A percentile compares a stretch with the other conserved stretches of the same genome.
phyloP scores from a whole-genome alignment of 2,329 filamentous ascomycete species.

The Ceratocystis lukuohia region DNA sequence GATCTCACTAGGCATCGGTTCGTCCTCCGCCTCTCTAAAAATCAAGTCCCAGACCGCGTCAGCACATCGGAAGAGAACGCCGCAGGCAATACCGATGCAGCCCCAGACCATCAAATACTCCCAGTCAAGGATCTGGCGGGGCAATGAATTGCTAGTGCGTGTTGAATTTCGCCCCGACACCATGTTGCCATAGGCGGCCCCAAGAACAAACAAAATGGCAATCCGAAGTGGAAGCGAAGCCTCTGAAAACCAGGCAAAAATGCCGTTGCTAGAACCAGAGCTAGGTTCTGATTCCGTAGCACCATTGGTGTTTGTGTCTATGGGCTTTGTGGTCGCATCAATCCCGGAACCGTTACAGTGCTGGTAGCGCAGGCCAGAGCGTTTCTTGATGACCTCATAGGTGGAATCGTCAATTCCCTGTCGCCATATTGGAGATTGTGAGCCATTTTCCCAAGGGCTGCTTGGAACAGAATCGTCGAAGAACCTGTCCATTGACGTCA shows the following conservation, averaged over 20 bases:
- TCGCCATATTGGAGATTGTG: constrained; percentile 48
- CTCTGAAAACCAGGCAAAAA: constrained; percentile 17
- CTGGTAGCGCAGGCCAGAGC: constrained; percentile 25
- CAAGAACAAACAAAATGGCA: constrained; percentile 59
- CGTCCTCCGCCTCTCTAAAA: constrained; percentile 28
- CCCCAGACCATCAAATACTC: constrained; percentile 73
- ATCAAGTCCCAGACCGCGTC: constrained; percentile 59
- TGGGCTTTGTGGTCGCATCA: constrained; percentile 7
- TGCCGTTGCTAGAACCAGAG: background rate
- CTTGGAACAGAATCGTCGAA: constrained; percentile 34
- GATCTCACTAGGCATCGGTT: constrained; percentile 26
- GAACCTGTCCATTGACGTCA: constrained; percentile 37
- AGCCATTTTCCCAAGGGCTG: constrained; percentile 68
- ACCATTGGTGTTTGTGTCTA: background rate
- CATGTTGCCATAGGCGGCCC: constrained; percentile 33
- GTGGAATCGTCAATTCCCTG: constrained; percentile 33
- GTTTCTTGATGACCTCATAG: constrained; percentile 33
- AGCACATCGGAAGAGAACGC: constrained; percentile 70
- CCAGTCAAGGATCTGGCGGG: constrained; percentile 31
- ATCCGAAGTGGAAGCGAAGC: constrained; percentile 45
- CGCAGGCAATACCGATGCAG: constrained; percentile 59
- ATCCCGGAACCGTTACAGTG: background rate
- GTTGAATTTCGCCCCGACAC: constrained; percentile 9
- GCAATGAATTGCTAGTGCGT: background rate
- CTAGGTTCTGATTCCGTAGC: background rate